These are phyloP conservation scores for Nidularia sp. DNA, from an alignment of 768 basidiomycete species.

Conservation along the genomic window DNA sequence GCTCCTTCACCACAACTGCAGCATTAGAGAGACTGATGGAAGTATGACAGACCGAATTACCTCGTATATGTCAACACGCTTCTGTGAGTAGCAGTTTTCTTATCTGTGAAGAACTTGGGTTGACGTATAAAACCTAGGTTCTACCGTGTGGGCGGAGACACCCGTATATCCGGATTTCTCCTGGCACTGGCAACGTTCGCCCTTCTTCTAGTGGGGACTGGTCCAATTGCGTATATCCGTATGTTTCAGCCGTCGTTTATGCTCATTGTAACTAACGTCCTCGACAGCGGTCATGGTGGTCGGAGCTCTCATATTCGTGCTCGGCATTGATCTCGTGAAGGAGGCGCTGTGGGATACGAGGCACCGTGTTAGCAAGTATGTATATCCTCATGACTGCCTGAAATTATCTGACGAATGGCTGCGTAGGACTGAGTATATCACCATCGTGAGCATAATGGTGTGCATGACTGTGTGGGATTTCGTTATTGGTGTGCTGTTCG, in stretches of 20 bases:
- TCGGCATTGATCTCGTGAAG: constrained; percentile 91
- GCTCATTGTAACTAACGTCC: background rate
- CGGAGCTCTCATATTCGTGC: constrained; percentile 86
- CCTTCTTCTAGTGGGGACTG: constrained; percentile 79
- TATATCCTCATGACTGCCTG: background rate
- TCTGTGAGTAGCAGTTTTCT: constrained; percentile 34
- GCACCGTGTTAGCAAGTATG: constrained; percentile 75
- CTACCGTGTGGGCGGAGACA: constrained; percentile 90
- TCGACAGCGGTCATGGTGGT: constrained; percentile 83
- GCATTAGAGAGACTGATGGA: background rate
- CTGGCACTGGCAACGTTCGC: constrained; percentile 71
- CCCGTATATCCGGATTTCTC: constrained; percentile 79
- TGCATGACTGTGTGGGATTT: constrained; percentile 96
- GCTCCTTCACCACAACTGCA: background rate
- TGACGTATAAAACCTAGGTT: no score
- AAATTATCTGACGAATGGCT: background rate
- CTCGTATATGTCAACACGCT: constrained; percentile 86
- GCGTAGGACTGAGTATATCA: constrained; percentile 70
- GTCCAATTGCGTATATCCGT: constrained; percentile 92
- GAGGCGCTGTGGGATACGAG: constrained; percentile 97
- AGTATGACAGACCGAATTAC: constrained; percentile 63
- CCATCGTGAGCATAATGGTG: constrained; percentile 81
- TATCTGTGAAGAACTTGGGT: background rate
- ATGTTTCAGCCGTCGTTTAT: constrained; percentile 21
- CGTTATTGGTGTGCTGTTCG: constrained; percentile 88